phyloP scores from a whole-genome alignment of 2,329 filamentous ascomycete species.

The Verticillium tricorpus region DNA sequence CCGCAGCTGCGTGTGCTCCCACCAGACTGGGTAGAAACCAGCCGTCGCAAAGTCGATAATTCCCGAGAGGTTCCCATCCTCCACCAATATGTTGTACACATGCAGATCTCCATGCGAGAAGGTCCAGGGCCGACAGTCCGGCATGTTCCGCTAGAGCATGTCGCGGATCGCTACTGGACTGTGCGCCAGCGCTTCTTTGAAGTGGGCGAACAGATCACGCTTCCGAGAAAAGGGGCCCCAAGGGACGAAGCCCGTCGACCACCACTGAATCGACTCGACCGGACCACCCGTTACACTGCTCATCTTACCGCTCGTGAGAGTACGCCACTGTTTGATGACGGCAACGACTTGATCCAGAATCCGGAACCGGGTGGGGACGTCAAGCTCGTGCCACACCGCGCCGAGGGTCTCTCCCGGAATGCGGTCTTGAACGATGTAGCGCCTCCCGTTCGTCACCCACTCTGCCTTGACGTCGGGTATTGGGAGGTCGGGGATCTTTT shows the following conservation, averaged over 20 bases:
- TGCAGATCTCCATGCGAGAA: not conserved
- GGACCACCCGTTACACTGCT: not conserved
- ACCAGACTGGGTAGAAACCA: not conserved
- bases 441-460: not conserved
- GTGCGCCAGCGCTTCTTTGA: not conserved
- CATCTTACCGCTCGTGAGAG: not conserved
- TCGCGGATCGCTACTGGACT: not conserved
- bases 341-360: not conserved
- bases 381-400: not conserved
- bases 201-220: not conserved
- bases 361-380: not conserved
- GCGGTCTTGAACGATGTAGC: not conserved
- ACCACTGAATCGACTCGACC: not conserved
- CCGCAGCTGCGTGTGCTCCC: not conserved
- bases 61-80: not conserved
- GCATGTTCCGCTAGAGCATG: not conserved
- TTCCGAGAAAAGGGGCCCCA: not conserved
- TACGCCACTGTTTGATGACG: not conserved
- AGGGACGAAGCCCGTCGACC: not conserved
- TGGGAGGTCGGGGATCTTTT: not conserved
- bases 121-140: not conserved
- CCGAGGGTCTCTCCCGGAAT: not conserved
- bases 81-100: not conserved
- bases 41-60: not conserved
- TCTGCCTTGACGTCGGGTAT: not conserved